Conservation (phyloP, 805 yeast genomes). For the Kuraishia cidri region DNA sequence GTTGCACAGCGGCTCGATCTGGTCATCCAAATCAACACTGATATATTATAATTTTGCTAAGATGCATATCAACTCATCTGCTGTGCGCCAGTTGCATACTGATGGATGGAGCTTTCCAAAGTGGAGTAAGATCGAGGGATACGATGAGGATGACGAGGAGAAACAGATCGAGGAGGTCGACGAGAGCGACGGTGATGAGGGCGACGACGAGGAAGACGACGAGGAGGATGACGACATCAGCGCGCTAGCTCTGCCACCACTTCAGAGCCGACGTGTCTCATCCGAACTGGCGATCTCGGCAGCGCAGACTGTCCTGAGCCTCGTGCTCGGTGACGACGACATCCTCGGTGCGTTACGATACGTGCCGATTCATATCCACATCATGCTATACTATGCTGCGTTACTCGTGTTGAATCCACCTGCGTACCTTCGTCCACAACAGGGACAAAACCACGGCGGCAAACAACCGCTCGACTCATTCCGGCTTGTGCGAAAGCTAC, state of each 20-base stretch:
- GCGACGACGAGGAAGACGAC: conserved; percentile 9
- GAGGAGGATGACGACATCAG: conserved; percentile 5
- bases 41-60: conserved; percentile 69
- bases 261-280: conserved; percentile 17
- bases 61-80: conserved; percentile 55
- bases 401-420: conserved; percentile 44
- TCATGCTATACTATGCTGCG: conserved; percentile 64
- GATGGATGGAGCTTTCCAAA: conserved; percentile 17
- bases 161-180: conserved; percentile 7
- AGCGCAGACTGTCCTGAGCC: conserved; percentile 51
- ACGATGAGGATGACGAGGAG: conserved; percentile 12
- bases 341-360: conserved; percentile 45
- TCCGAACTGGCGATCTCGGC: conserved; percentile 48
- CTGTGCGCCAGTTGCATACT: conserved; percentile 33
- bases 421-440: conserved; percentile 12
- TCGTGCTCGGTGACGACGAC: conserved; percentile 52
- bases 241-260: conserved; percentile 13
- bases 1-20: conserved; percentile 33
- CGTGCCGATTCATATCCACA: conserved; percentile 66
- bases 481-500: conserved; percentile 31
- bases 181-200: conserved; percentile 7
- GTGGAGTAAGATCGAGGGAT: conserved; percentile 8
- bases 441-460: conserved; percentile 2
- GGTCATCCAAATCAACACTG: conserved; percentile 65
- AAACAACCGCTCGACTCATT: conserved; percentile 15